Base-by-base conservation (phyloP, 2,329 filamentous ascomycete genomes). In the Calonectria hongkongensis region DNA sequence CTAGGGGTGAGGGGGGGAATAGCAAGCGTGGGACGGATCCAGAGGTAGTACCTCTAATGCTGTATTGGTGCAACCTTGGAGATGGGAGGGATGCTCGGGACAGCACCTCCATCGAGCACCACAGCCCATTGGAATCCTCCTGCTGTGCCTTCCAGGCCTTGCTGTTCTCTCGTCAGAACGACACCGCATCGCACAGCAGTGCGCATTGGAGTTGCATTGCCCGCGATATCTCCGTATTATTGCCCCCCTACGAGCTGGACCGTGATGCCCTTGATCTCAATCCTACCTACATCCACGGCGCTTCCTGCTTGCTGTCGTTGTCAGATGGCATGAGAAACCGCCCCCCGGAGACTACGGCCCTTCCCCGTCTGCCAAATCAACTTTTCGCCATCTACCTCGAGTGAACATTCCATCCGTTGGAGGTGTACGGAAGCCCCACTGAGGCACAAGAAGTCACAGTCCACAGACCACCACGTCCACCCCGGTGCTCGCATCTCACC, bases 351-450 rank as follows among this genome's bases (percentile, higher is more conserved):
- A 54, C 51, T 45, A 65, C 51, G 45, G 43, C 21, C 21, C 62
- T 58, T 56, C 48, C 68, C 67, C 68, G 51, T 41, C 64, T 56
- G 60, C 36, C 33, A 51, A 62, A 54, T 64, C 58, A 65, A 58
- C 54, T 54, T 56, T 68, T 64, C 54, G 10, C 48, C 58, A 63
- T 71, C 63, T 70, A 21, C 54, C 63, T 71, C 41, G 12, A 48
- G 73, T 50, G 68, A 71, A 63, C 71, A 71, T 73, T 74, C 70
- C 73, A 70, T 74, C 70, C 45, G 64, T 63, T 65, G 70, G 58
- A 66, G 67, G 54, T 54, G 54, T 56, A 48, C 25, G 47, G 41
- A 45, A 47, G 67, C 68, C 68, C 73, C 75, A 71, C 73, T 66
- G 64, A 65, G 48, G 48, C 68, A 66, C 48, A 48, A 27, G 63